Conservation (phyloP, 2,329 filamentous ascomycete species). For the Claviceps sp. region DNA sequence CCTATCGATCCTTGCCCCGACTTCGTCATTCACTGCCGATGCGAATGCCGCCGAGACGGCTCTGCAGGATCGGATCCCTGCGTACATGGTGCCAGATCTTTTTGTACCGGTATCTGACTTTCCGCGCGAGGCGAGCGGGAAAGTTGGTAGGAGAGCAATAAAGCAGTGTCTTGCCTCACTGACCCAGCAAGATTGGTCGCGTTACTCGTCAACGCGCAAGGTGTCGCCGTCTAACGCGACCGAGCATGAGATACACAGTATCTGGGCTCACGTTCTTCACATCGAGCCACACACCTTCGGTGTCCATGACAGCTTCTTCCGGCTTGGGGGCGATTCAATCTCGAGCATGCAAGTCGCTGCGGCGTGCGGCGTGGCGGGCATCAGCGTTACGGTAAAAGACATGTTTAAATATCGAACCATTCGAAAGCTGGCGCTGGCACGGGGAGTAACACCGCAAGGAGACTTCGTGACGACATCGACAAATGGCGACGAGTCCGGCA, state of each 20-base stretch:
- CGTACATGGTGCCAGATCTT: not conserved
- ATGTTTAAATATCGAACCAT: not conserved
- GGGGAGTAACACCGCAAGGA: not conserved
- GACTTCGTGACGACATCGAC: not conserved
- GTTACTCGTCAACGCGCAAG: not conserved
- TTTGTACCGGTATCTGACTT: not conserved
- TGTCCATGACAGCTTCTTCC: not conserved
- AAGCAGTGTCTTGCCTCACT: not conserved
- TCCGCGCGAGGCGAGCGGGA: not conserved
- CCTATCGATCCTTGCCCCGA: not conserved
- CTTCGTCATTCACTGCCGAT: not conserved
- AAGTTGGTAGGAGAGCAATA: not conserved
- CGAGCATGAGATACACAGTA: not conserved
- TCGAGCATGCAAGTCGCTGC: not conserved
- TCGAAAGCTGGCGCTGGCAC: not conserved
- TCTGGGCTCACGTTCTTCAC: not conserved
- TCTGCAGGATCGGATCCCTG: not conserved
- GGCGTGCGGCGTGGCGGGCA: not conserved
- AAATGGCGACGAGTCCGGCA: too few relatives aligned
- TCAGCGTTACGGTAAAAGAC: not conserved
- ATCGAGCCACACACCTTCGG: not conserved
- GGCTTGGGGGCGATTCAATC: not conserved
- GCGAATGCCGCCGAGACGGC: not conserved
- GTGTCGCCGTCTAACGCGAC: not conserved
- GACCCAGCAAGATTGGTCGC: not conserved